Conservation (phyloP, 192 early-diverging fungal genomes). For the Umbelopsis isabellina region DNA sequence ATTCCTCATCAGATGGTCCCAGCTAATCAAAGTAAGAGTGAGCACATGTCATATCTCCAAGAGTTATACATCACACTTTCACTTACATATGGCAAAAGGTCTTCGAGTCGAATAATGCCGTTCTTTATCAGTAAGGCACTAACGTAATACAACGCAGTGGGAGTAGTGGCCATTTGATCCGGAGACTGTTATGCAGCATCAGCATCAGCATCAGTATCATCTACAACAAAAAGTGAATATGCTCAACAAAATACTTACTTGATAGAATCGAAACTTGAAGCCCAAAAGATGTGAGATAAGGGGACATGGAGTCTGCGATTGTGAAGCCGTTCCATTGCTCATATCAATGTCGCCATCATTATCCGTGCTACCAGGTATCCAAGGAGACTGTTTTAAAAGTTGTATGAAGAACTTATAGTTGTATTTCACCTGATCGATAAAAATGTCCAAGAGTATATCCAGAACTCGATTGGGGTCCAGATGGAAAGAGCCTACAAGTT, state of each 20-base stretch:
- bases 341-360: neutral
- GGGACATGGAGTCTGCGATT: neutral
- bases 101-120: conserved; percentile 53
- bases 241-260: conserved; percentile 28
- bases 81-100: conserved; percentile 66
- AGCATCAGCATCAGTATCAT: neutral
- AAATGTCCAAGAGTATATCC: conserved; percentile 76
- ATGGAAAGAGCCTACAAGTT: conserved; percentile 65
- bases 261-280: conserved; percentile 71
- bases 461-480: conserved; percentile 86
- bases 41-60: neutral
- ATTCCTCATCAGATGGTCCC: conserved; percentile 52
- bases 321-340: neutral
- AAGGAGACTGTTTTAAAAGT: conserved; percentile 59
- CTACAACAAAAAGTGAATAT: neutral
- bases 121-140: conserved; percentile 62
- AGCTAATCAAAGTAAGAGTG: conserved; percentile 33
- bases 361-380: conserved; percentile 28
- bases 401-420: conserved; percentile 74
- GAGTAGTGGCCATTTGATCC: conserved; percentile 30
- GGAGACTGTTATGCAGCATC: conserved; percentile 12
- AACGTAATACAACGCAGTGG: conserved; percentile 53
- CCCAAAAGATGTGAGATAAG: conserved; percentile 71
- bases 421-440: conserved; percentile 66
- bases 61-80: neutral